Evolutionary conservation across 495 filamentous ascomycete species (phyloP).

Genomic region (Thermothielavioides terrestris): DNA sequence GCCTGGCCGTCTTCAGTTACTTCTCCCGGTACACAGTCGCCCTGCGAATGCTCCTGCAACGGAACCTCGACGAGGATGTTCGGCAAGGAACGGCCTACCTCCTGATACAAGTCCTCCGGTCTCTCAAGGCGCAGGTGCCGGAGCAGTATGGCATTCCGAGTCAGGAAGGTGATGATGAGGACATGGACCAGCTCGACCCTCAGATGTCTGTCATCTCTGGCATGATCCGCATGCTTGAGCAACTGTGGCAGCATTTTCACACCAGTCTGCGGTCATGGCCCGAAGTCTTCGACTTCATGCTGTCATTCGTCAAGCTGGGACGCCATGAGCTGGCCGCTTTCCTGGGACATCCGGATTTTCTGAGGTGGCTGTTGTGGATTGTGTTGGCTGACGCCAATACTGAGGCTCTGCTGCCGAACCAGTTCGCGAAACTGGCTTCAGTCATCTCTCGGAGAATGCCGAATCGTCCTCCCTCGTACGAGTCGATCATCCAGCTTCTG

Average conservation of each 20-base stretch:
- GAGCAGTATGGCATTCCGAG: conserved; percentile 30
- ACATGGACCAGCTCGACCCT: conserved; percentile 23
- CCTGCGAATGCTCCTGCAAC: conserved; percentile 59
- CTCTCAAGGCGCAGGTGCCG: conserved; percentile 39
- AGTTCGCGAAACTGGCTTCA: conserved; percentile 35
- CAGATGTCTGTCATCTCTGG: conserved; percentile 26
- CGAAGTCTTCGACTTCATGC: conserved; percentile 68
- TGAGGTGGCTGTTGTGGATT: conserved; percentile 51
- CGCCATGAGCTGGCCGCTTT: conserved; percentile 44
- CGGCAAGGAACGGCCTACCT: conserved; percentile 50
- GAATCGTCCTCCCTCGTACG: conserved; percentile 44
- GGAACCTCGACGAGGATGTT: conserved; percentile 51
- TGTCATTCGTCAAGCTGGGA: conserved; percentile 51
- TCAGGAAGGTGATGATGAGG: conserved; percentile 11
- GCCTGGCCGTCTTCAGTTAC: conserved; percentile 55
- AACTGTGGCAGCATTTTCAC: conserved; percentile 49
- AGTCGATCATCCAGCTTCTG: conserved; percentile 45
- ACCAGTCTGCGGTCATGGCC: conserved; percentile 58
- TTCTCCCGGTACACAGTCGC: conserved; percentile 45
- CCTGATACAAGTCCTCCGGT: conserved; percentile 46
- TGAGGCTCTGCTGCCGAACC: conserved; percentile 23
- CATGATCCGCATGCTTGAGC: conserved; percentile 40
- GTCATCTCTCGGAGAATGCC: conserved; percentile 43
- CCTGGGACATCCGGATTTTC: conserved; percentile 43
- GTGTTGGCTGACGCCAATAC: conserved; percentile 50